These are phyloP conservation scores for Dinochytrium kinnereticum DNA, from an alignment of 371 early-diverging fungal genomes.

Conservation along the genomic window DNA sequence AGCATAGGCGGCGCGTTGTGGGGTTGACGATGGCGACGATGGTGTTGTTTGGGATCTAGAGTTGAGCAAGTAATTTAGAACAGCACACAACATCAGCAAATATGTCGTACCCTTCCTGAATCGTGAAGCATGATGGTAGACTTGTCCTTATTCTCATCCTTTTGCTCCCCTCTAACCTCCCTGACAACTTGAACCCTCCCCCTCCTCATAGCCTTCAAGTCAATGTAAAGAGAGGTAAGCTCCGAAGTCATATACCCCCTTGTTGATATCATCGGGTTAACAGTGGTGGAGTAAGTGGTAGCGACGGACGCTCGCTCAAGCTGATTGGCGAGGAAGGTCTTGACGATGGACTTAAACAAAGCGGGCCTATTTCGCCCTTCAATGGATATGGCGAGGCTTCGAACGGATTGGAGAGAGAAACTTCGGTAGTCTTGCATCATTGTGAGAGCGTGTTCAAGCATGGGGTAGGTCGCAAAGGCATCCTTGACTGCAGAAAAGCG, in stretches of 20 bases:
- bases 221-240: conserved; percentile 69
- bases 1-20: conserved; percentile 65
- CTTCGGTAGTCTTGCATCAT: conserved; percentile 48
- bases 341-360: conserved; percentile 47
- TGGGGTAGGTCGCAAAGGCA: conserved; percentile 69
- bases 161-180: conserved; percentile 58
- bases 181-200: conserved; percentile 67
- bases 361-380: conserved; percentile 70
- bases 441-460: conserved; percentile 79
- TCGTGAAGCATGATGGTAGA: conserved; percentile 68
- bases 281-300: conserved; percentile 72
- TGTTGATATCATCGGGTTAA: conserved; percentile 81
- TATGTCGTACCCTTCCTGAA: conserved; percentile 69
- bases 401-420: conserved; percentile 65
- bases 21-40: conserved; percentile 88
- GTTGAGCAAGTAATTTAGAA: background rate
- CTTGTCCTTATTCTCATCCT: conserved; percentile 35
- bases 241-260: conserved; percentile 78
- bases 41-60: conserved; percentile 68
- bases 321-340: conserved; percentile 63
- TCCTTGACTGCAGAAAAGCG: conserved; percentile 62
- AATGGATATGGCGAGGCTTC: conserved; percentile 72
- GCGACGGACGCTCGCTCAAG: conserved; percentile 72
- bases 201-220: conserved; percentile 66
- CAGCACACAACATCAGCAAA: conserved; percentile 7